These are phyloP conservation scores for Aspergillus latus DNA, from an alignment of 2,329 filamentous ascomycete species.

Conservation along the genomic window DNA sequence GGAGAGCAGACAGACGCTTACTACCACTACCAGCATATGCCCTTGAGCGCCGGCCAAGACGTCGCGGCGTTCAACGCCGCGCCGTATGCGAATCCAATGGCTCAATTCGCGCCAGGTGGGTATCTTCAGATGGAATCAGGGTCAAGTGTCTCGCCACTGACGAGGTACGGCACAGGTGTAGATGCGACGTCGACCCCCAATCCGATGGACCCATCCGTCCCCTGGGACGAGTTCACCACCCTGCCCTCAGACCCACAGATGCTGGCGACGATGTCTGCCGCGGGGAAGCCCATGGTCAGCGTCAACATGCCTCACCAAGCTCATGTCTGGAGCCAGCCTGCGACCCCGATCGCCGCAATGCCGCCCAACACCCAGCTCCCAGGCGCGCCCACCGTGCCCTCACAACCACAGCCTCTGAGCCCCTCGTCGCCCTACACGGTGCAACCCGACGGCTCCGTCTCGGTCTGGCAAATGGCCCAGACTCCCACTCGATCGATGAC, in stretches of 20 bases:
- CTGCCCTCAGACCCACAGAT: slow-evolving; percentile 36
- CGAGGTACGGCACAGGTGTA: slow-evolving; percentile 25
- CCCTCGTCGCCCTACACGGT: slow-evolving; percentile 33
- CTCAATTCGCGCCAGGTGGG: slow-evolving; percentile 39
- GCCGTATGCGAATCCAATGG: slow-evolving; percentile 35
- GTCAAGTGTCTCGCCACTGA: not conserved
- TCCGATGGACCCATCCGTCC: slow-evolving; percentile 35
- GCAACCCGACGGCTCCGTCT: slow-evolving; percentile 38
- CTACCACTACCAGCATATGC: slow-evolving; percentile 38
- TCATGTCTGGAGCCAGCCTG: slow-evolving; percentile 33
- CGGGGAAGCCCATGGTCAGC: slow-evolving; percentile 36
- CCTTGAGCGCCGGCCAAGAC: slow-evolving; percentile 36
- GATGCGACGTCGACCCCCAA: slow-evolving; percentile 22
- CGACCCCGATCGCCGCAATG: slow-evolving; percentile 29
- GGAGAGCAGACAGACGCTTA: slow-evolving; percentile 38
- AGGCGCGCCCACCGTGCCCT: slow-evolving; percentile 32
- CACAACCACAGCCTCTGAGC: slow-evolving; percentile 33
- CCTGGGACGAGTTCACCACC: slow-evolving; percentile 41
- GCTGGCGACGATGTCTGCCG: slow-evolving; percentile 32
- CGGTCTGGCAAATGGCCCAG: slow-evolving; percentile 37
- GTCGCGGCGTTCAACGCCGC: slow-evolving; percentile 34
- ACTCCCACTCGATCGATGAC: slow-evolving; percentile 35
- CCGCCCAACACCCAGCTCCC: slow-evolving; percentile 31
- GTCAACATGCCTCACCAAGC: slow-evolving; percentile 30
- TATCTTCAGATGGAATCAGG: slow-evolving; percentile 7